Percentiles rank a stretch among this genome's conserved stretches.
Conservation (phyloP, 148 eudicot genomes). For the Chenopodium suecicum region DNA sequence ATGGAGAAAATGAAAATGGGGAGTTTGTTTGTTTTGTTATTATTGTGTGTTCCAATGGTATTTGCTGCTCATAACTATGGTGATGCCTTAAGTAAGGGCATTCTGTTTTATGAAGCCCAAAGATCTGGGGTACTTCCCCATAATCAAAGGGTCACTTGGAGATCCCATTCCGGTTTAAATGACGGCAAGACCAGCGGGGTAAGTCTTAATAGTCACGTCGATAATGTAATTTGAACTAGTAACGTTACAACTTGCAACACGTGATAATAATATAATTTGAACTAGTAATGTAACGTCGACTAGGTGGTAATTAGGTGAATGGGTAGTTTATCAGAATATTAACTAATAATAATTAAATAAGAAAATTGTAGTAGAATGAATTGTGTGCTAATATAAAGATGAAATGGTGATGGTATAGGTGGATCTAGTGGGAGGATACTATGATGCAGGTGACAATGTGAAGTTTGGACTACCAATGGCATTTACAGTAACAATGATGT, state of each 20-base stretch:
- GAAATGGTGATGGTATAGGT: constrained; percentile 39
- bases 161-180: constrained; percentile 76
- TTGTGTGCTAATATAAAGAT: no score
- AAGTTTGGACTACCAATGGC: constrained; percentile 98
- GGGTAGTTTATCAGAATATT: no score
- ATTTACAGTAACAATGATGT: constrained; percentile 89
- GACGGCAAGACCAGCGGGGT: constrained; percentile 92
- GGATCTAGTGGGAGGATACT: constrained; percentile 98
- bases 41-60: constrained; percentile 31
- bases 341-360: no score
- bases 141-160: constrained; percentile 84
- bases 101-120: constrained; percentile 93
- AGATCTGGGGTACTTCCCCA: constrained; percentile 89
- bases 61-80: constrained; percentile 75
- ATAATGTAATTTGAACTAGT: neutral
- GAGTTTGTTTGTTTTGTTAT: constrained; percentile 36
- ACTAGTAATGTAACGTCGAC: no score
- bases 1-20: constrained; percentile 18
- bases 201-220: constrained; percentile 6
- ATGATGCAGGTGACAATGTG: constrained; percentile 99
- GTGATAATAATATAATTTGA: no score
- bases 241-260: no score
- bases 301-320: no score
- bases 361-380: no score
- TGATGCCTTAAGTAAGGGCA: constrained; percentile 80